Base-by-base conservation (phyloP, 2,329 filamentous ascomycete genomes). In the Sordariomycetes sp. region DNA sequence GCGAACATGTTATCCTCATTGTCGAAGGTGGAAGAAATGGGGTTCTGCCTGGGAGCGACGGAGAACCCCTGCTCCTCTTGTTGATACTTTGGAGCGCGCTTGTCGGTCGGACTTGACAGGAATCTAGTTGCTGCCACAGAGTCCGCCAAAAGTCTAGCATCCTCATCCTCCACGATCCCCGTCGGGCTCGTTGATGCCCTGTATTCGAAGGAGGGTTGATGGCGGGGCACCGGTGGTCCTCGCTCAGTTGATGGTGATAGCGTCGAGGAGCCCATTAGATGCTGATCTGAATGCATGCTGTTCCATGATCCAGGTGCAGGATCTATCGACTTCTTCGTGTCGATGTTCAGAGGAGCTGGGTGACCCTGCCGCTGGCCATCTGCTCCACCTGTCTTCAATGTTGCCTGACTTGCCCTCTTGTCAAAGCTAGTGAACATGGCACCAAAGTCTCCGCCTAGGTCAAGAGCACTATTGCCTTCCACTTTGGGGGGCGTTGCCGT, bases 1-100 rank as follows among this genome's bases (percentile, higher is more conserved):
- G 72, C 70, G 37, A 77, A 77, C 43, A 77, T 52, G 39, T 72
- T 72, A 23, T 75, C 72, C 15, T 74, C 67, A 12, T 68, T 64
- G 10, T 51, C 48, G 21, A 5, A 39, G 25, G 9, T 41, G n/a
- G 45, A 39, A 9, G n/a, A n/a, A 25, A 25, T 27, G n/a, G 25
- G 12, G n/a, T n/a, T 27, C 12, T n/a, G 7, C 12, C 25, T 15
- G 6, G 25, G n/a, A n/a, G 18, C 26, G 12, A 28, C 29, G 14
- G 30, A 29, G 31, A 31, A 34, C 17, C 27, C 33, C 21, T 30
- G 29, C 21, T 34, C 32, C 17, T 38, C 25, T 10, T 21, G 33
- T 7, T 17, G 26, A 14, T 34, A n/a, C n/a, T n/a, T n/a, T n/a
- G n/a, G n/a, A n/a, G n/a, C n/a, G 12, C 25, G n/a, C 25, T 9